Evolutionary conservation across 129 eudicot species (phyloP), one percentile per base, ranked within the genome.

Genomic region (Tagetes erecta): DNA sequence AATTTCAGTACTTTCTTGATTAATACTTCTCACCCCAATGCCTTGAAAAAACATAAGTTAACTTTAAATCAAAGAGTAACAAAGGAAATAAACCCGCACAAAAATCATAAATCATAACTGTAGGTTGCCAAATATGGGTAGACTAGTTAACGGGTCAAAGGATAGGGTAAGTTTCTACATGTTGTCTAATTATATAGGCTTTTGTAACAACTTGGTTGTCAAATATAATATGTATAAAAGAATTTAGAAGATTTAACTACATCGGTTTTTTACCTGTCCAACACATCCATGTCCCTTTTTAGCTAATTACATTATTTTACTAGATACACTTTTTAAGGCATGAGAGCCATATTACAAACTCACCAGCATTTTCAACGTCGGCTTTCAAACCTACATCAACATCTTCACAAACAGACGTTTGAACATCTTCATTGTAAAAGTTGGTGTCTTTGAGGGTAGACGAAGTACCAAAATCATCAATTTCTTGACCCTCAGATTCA

Each of bases 401-500:
- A 31, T 70, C 86, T 69, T 75, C 80, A 60, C 74, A 41, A 5
- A 64, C 76, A 3, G 73, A 52, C 34, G 67, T 82, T 50, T 78
- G 75, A 57, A 79, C 85, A 77, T 84, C 80, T 20, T 76, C 90
- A 11, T 78, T 68, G 80, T 52, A 76, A 60, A 79, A 53, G 75
- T 69, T 77, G 46, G 58, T 35, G 40, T 74, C 84, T 56, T 84
- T 82, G 41, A 67, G 78, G 66, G 77, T 60, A 40, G 81, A 80
- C 35, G 84, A 80, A 66, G 81, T 72, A 70, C 84, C 94, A 52
- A 91, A 60, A 33, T 89, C 95, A 72, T 94, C 96, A 72, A 87
- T 82, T 81, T 94, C 99, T 53, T 91, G 83, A 79, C 85, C 96
- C 71, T 88, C 99, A 80, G 89, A 78, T 42, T 91, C 99, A 63